Evolutionary conservation across 257 asterid genomes (phyloP).

Genomic region (Primulina eburnea): DNA sequence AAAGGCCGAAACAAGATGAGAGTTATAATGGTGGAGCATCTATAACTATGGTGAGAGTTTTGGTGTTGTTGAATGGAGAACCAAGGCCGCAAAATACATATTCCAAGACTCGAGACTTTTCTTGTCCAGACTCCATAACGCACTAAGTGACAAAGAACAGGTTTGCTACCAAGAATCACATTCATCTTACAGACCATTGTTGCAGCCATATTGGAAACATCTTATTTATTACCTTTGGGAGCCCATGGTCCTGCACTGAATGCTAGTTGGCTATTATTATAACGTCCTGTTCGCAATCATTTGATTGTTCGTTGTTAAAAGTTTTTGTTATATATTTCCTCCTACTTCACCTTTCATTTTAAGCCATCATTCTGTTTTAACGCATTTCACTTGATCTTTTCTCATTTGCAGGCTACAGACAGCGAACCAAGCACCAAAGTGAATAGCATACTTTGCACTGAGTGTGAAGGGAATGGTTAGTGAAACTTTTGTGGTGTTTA

Average conservation of each 20-base stretch:
- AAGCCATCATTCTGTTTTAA: not conserved
- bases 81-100: not conserved
- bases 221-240: not conserved
- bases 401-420: conserved; percentile 38
- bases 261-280: not conserved
- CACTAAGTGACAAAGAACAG: not conserved
- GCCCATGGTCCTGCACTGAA: not conserved
- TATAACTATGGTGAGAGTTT: not conserved
- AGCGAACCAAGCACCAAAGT: conserved; percentile 27
- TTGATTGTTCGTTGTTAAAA: not conserved
- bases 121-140: not conserved
- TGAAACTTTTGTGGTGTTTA: conserved; percentile 8
- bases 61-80: not conserved
- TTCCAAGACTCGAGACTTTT: not conserved
- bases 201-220: not conserved
- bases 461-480: conserved; percentile 60
- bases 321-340: not conserved
- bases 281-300: not conserved
- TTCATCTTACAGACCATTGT: not conserved
- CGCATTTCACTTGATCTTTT: conserved; percentile 12
- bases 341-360: not conserved
- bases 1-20: not conserved
- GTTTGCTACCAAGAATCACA: not conserved
- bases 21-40: not conserved
- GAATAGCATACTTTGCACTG: conserved; percentile 46